These are phyloP conservation scores for Colletotrichum endophyticum DNA, from an alignment of 2,329 filamentous ascomycete species.

Conservation along the genomic window DNA sequence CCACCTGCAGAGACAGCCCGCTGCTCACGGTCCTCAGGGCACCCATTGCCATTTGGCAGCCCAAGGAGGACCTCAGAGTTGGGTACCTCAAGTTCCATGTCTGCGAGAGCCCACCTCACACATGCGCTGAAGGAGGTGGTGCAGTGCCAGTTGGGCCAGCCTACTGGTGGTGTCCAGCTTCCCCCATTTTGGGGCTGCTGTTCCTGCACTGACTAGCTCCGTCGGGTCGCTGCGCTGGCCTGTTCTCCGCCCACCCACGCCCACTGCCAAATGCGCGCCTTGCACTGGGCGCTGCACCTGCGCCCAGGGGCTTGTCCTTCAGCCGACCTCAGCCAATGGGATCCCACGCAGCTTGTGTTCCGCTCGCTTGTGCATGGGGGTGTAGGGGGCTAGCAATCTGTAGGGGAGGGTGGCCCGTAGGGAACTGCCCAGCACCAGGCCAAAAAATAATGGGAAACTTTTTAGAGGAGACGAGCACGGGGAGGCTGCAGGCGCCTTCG, in stretches of 20 bases:
- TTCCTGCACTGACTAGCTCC: constrained; percentile 18
- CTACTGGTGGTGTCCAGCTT: neutral
- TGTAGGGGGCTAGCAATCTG: neutral
- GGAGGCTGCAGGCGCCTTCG: constrained; percentile 12
- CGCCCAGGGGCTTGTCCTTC: constrained; percentile 6
- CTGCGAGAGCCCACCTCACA: neutral
- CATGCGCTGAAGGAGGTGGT: neutral
- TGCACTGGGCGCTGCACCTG: neutral
- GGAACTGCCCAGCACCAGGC: neutral
- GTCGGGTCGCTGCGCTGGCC: constrained; percentile 1
- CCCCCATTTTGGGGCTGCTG: constrained; percentile 14
- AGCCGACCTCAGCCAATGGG: constrained; percentile 1
- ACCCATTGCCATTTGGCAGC: neutral
- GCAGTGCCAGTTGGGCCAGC: neutral
- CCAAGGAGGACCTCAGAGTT: neutral
- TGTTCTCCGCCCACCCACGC: constrained; percentile 12
- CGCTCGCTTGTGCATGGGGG: neutral
- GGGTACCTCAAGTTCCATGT: neutral
- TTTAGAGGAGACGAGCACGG: constrained; percentile 1
- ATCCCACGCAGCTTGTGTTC: neutral
- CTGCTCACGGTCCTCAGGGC: neutral
- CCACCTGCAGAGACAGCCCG: neutral
- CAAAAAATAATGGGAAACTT: constrained; percentile 3
- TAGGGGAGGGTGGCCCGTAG: neutral
- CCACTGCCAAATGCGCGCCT: neutral